Percentiles rank a stretch among this genome's conserved stretches.
Conservation (phyloP, 805 yeast species). For the Ogataea kodamae region DNA sequence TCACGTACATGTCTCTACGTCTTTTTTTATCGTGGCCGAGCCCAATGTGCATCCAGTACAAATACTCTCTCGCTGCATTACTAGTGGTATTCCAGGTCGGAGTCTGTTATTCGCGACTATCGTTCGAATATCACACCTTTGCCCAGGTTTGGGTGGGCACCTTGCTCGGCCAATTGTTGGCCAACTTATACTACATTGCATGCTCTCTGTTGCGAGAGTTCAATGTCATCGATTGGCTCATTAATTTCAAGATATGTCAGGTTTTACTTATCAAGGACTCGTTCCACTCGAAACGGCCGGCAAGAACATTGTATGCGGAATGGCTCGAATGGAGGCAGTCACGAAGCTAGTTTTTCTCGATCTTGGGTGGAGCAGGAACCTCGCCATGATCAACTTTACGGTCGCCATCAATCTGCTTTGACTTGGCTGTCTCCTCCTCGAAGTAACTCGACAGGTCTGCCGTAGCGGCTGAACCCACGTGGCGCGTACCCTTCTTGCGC, state of each 20-base stretch:
- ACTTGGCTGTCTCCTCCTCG: slow-evolving; percentile 39
- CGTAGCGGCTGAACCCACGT: slow-evolving; percentile 11
- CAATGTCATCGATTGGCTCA: slow-evolving; percentile 65
- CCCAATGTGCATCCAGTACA: slow-evolving; percentile 28
- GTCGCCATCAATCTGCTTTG: slow-evolving; percentile 37
- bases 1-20: slow-evolving; percentile 50
- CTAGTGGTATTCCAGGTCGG: slow-evolving; percentile 32
- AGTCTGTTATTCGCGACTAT: slow-evolving; percentile 70
- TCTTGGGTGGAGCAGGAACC: slow-evolving; percentile 38
- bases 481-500: slow-evolving; percentile 16
- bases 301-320: slow-evolving; percentile 21
- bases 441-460: slow-evolving; percentile 38
- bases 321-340: slow-evolving; percentile 26
- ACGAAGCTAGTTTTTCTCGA: slow-evolving; percentile 1
- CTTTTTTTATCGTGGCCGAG: slow-evolving; percentile 41
- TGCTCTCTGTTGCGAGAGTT: slow-evolving; percentile 56
- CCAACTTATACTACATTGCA: slow-evolving; percentile 52
- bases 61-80: slow-evolving; percentile 29
- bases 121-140: slow-evolving; percentile 70
- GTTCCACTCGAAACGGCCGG: slow-evolving; percentile 25
- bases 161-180: slow-evolving; percentile 57
- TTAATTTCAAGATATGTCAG: slow-evolving; percentile 53
- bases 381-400: slow-evolving; percentile 22
- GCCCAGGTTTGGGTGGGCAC: slow-evolving; percentile 76
- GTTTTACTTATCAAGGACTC: slow-evolving; percentile 59